phyloP scores from a whole-genome alignment of 345 rosid genomes.

The Schrenkiella parvula region DNA sequence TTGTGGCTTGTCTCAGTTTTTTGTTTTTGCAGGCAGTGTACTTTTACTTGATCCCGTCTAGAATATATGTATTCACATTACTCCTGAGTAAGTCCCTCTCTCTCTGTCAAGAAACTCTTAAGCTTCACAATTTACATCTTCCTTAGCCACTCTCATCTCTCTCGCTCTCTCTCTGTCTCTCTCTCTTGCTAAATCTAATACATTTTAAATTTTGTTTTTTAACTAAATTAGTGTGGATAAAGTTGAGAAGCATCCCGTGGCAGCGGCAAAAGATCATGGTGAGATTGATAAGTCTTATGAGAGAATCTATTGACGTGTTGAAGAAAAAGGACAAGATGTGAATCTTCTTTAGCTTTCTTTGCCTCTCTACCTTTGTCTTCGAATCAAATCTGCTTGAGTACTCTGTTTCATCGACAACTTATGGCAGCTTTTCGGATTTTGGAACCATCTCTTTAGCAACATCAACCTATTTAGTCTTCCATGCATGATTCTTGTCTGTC shows the following conservation, averaged over 20 bases:
- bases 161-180: neutral
- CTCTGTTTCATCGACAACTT: neutral
- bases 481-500: no score
- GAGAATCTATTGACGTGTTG: neutral
- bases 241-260: neutral
- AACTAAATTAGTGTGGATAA: neutral
- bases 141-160: neutral
- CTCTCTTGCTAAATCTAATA: neutral
- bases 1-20: neutral
- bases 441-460: neutral
- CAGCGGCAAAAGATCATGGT: neutral
- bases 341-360: neutral
- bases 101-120: no score
- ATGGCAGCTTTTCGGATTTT: neutral
- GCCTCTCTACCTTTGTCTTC: neutral
- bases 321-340: neutral
- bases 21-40: neutral
- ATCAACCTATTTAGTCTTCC: neutral
- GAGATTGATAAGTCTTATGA: neutral
- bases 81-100: neutral
- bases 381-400: neutral
- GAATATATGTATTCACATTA: neutral
- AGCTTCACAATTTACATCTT: no score
- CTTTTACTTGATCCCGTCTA: neutral
- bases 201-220: no score